Evolutionary conservation across 2,329 filamentous ascomycete species (phyloP), one percentile per base, ranked within the genome.

Genomic region (Colletotrichum neosansevieriae): DNA sequence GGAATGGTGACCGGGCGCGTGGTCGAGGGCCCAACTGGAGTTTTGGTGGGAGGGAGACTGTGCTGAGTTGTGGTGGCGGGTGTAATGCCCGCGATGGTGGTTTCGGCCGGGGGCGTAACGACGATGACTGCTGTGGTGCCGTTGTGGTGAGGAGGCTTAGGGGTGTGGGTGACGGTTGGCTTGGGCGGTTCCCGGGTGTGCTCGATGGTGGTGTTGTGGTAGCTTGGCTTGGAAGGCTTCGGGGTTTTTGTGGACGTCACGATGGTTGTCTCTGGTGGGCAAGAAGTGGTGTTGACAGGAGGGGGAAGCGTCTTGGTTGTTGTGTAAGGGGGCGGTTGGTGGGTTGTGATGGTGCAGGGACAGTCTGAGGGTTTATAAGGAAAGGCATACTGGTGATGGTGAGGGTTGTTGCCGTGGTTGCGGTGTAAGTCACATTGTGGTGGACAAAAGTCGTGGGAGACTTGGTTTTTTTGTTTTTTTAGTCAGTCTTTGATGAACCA

Each of bases 361-460:
- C 83, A 85, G 77, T 84, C 81, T 83, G 49, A n/a, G 32, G 15
- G 5, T 4, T 15, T 54, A 72, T 80, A 69, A 80, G 75, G n/a
- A n/a, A 21, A 21, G 21, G 21, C 21, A 74, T 74, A 83, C 81
- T 81, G 60, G 80, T 83, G 71, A 85, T 76, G 71, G 83, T 84
- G 64, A 85, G 59, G 47, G 79, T 82, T 38, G 79, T 82, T 32
- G 78, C 75, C 70, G 75, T 70, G 19, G 79, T 82, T 67, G 78
- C 81, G 32, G 80, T 84, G 74, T 82, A 83, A 57, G 83, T 84
- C 60, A 79, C 75, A 67, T 80, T 79, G 63, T 78, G 77, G 73
- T 78, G 77, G 36, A 79, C 73, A 65, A 80, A 77, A 36, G 82
- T 78, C 58, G 78, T 80, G 13, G 80, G 76, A 49, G 73, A 75